A percentile compares a stretch with the other conserved stretches of the same genome.
Evolutionary conservation across 148 eudicot genomes (phyloP).

Genomic region (Selenicereus undatus): DNA sequence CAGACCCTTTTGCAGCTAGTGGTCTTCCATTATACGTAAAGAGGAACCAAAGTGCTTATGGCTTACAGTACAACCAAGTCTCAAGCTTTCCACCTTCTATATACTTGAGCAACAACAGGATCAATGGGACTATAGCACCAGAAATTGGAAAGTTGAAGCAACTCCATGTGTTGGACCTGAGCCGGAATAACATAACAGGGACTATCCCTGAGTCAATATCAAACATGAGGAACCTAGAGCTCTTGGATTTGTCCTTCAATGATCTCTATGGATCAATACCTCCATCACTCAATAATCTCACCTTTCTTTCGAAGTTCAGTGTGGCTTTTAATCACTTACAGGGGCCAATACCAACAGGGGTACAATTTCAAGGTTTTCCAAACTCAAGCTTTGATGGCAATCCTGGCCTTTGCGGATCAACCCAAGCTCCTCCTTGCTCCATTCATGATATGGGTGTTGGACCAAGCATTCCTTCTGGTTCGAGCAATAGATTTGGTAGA

Average conservation of each 20-base stretch:
- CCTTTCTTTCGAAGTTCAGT: conserved; percentile 73
- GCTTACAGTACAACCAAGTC: conserved; percentile 76
- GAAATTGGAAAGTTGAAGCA: conserved; percentile 67
- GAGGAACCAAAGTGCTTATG: conserved; percentile 68
- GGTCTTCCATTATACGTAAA: conserved; percentile 77
- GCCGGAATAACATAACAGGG: conserved; percentile 67
- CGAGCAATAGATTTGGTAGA: conserved; percentile 35
- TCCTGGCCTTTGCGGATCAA: conserved; percentile 73
- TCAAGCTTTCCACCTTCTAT: conserved; percentile 88
- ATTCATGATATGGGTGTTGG: conserved; percentile 11
- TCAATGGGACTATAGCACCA: conserved; percentile 59
- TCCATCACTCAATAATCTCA: conserved; percentile 53
- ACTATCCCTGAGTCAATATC: conserved; percentile 71
- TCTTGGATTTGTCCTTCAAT: conserved; percentile 68
- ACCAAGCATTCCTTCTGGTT: conserved; percentile 23
- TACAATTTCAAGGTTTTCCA: conserved; percentile 71
- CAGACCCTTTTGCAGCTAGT: conserved; percentile 35
- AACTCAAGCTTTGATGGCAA: conserved; percentile 83
- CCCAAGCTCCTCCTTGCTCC: conserved; percentile 46
- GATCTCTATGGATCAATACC: conserved; percentile 74
- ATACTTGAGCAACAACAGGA: conserved; percentile 52
- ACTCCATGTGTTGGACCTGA: conserved; percentile 81
- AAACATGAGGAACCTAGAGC: conserved; percentile 60
- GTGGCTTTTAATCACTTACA: conserved; percentile 72
- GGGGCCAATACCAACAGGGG: conserved; percentile 65